Conservation (phyloP, 2,329 filamentous ascomycete genomes). For the Exserohilum turcica region DNA sequence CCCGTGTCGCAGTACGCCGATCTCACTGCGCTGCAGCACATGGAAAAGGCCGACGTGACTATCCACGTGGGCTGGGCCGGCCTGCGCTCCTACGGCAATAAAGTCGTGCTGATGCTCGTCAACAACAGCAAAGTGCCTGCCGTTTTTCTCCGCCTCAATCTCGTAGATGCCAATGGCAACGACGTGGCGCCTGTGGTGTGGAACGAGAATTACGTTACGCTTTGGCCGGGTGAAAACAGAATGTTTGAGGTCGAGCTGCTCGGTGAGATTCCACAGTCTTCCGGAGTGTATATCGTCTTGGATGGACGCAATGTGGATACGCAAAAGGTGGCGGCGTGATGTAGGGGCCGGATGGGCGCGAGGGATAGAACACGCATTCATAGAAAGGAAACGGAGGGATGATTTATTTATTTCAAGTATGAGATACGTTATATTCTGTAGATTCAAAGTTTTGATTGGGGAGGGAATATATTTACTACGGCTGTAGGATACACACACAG, state of each 20-base stretch:
- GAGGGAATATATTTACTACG: background rate
- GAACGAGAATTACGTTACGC: constrained; percentile 67
- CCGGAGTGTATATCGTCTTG: constrained; percentile 1
- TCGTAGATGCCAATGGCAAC: constrained; percentile 52
- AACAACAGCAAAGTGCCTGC: constrained; percentile 61
- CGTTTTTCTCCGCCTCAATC: constrained; percentile 61
- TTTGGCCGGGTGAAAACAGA: constrained; percentile 62
- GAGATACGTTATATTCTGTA: too few species aligned
- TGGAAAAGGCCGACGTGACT: constrained; percentile 6
- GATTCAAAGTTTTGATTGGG: background rate
- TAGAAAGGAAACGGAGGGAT: too few species aligned
- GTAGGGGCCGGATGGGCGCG: too few species aligned
- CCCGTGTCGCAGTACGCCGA: constrained; percentile 60
- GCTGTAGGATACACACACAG: background rate
- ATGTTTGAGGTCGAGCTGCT: constrained; percentile 19
- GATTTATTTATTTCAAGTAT: too few species aligned
- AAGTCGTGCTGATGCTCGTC: constrained; percentile 38
- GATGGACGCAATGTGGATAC: constrained; percentile 15
- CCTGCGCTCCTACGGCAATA: constrained; percentile 19
- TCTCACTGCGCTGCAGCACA: constrained; percentile 52
- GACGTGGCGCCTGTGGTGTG: constrained; percentile 61
- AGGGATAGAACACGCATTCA: too few species aligned
- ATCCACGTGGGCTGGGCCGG: background rate
- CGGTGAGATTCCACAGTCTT: constrained; percentile 1
- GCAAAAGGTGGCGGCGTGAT: background rate